Percentiles rank a stretch among this genome's conserved stretches.
Conservation (phyloP, 176 grass and related monocot genomes). For the Tuctoria greenei region DNA sequence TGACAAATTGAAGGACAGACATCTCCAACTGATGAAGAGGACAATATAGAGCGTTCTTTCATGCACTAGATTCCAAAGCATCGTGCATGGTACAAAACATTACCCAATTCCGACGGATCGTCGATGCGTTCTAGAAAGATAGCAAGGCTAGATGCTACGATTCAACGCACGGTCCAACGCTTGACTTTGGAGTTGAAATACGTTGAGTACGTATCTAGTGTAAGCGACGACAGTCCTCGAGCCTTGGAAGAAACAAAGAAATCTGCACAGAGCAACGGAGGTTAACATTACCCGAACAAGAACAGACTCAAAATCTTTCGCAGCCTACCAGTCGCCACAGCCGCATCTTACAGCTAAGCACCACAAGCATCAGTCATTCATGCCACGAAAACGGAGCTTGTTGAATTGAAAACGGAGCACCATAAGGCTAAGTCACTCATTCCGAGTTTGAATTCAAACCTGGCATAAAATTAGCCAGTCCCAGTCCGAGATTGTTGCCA, state of each 20-base stretch:
- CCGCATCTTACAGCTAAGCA: not conserved
- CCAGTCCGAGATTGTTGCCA: not conserved
- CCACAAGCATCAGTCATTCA: not conserved
- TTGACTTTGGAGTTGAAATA: slow-evolving; percentile 17
- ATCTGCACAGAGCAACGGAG: not conserved
- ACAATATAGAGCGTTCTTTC: slow-evolving; percentile 46
- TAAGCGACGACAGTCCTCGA: not conserved
- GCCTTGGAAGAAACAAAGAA: not conserved
- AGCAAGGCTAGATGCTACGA: slow-evolving; percentile 12
- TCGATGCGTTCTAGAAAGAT: slow-evolving; percentile 16
- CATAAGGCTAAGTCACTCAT: not conserved
- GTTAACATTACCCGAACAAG: not conserved
- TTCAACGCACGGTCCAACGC: slow-evolving; percentile 39
- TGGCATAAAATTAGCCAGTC: not conserved
- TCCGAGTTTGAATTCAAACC: not conserved
- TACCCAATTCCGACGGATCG: not conserved
- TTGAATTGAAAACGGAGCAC: no score
- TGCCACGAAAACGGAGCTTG: not conserved
- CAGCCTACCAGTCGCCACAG: not conserved
- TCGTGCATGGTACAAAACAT: slow-evolving; percentile 5
- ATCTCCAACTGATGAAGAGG: slow-evolving; percentile 2
- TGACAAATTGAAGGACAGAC: not conserved
- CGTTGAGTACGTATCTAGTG: not conserved
- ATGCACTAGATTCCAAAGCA: slow-evolving; percentile 40
- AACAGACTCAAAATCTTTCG: not conserved